Conservation (phyloP, 1,284 basidiomycete genomes). For the Coniferiporia weirii region DNA sequence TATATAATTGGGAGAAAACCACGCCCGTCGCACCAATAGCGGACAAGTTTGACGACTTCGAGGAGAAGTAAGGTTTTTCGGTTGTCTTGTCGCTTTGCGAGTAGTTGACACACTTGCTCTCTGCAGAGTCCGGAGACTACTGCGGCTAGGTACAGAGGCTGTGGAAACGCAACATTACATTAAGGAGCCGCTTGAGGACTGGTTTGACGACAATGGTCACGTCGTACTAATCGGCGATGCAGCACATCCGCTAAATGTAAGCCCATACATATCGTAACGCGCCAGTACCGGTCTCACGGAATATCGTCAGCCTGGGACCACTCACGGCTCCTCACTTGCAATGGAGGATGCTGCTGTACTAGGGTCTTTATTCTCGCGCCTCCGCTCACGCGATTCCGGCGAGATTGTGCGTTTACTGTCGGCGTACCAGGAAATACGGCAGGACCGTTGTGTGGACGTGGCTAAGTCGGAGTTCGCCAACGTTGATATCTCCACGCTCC, state of each 20-base stretch:
- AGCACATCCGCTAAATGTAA: conserved; percentile 37
- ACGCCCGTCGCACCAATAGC: background rate
- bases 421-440: conserved; percentile 48
- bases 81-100: background rate
- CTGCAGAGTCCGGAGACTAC: background rate
- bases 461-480: conserved; percentile 21
- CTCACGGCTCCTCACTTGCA: conserved; percentile 19
- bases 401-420: conserved; percentile 48
- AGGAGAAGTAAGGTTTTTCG: background rate
- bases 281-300: background rate
- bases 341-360: conserved; percentile 55
- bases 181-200: conserved; percentile 29
- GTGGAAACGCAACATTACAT: conserved; percentile 11
- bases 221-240: conserved; percentile 45
- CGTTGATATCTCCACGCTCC: conserved; percentile 29
- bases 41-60: conserved; percentile 4
- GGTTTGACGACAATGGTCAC: conserved; percentile 43
- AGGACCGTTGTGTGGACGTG: conserved; percentile 32
- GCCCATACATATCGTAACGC: background rate
- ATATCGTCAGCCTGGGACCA: conserved; percentile 12
- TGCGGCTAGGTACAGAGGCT: background rate
- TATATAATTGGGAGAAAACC: conserved; percentile 1
- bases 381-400: conserved; percentile 32
- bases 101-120: background rate
- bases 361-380: conserved; percentile 53